Base-by-base conservation (phyloP, 176 grass and related monocot genomes). In the Thalia dealbata region DNA sequence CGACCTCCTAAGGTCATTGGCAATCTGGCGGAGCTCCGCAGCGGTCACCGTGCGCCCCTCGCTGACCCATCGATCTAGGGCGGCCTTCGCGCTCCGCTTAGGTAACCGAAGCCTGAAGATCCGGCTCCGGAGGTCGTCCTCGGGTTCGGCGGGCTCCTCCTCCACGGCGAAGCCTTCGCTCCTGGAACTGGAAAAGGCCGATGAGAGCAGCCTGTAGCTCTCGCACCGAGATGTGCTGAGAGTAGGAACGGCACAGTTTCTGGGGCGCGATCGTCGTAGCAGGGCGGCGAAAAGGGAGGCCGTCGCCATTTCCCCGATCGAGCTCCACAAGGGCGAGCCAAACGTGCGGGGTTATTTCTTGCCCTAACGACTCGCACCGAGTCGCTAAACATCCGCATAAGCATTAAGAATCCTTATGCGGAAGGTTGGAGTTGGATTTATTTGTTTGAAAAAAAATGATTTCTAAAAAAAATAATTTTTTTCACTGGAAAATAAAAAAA, bases 41-140 rank as follows among this genome's bases (percentile, higher is more conserved):
- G 78, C 72, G 13, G 80, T 75, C 24, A 75, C 80, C 42, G 63
- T 72, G 50, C 89, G 78, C 18, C 89, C 92, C 77, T 96, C 80
- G 0, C 79, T 38, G 21, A 82, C 70, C 89, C 89, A 92, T 73
- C 65, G 81, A 12, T 92, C 77, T 19, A 96, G 82, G 25, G 87
- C 82, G 32, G 73, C 82, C 5, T 80, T 96, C 21, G 84, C 89
- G 63, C 92, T 96, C 65, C 84, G 75, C 82, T 96, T 96, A 78
- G 86, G 72, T 35, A 92, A 88, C 3, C 87, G 86, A 3, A 96
- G 84, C 22, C 80, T 78, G 61, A 96, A 87, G 46, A 96, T 70
- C 72, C 84, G 89, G 78, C 72, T 65, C 66, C 82, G 73, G 42
- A 96, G 84, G 69, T 89, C 80, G 29, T 90, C 83, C 25, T 59